A percentile compares a stretch with the other conserved stretches of the same genome.
These are phyloP conservation scores for Nakaseomyces kungkrabaensis DNA, from an alignment of 1,139 yeast genomes.

Conservation along the genomic window DNA sequence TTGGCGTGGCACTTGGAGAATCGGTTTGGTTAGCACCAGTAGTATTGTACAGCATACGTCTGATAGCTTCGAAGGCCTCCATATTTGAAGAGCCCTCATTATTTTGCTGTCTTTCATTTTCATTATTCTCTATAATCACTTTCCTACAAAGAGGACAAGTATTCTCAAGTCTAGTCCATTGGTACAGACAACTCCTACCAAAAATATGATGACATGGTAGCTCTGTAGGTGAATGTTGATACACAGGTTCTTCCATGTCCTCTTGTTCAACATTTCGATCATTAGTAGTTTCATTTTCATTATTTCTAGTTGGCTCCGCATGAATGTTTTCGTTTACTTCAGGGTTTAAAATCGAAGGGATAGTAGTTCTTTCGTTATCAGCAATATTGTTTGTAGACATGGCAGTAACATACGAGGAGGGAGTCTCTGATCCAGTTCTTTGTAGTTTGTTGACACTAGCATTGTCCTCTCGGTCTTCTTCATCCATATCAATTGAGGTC, in stretches of 20 bases:
- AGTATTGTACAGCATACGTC: constrained; percentile 19
- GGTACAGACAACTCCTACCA: constrained; percentile 62
- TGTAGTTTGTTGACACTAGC: constrained; percentile 7
- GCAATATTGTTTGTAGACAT: neutral
- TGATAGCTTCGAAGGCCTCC: constrained; percentile 20
- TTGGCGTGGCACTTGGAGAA: neutral
- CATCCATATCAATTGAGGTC: constrained; percentile 16
- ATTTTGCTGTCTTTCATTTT: constrained; percentile 8
- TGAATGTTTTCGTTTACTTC: constrained; percentile 1
- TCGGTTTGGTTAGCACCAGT: constrained; percentile 3
- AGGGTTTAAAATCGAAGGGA: constrained; percentile 6
- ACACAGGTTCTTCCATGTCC: constrained; percentile 23
- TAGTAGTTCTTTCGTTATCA: constrained; percentile 5
- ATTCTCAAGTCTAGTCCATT: constrained; percentile 61
- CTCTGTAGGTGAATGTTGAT: constrained; percentile 52
- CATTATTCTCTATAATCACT: constrained; percentile 31
- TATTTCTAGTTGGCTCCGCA: neutral
- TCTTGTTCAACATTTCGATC: neutral
- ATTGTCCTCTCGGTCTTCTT: constrained; percentile 8
- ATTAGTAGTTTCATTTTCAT: neutral
- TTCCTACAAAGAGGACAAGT: constrained; percentile 78
- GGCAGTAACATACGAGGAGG: constrained; percentile 1
- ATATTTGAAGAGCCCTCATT: constrained; percentile 9
- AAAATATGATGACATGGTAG: constrained; percentile 78
- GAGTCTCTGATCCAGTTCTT: constrained; percentile 6